Evolutionary conservation across 495 filamentous ascomycete species (phyloP), one percentile per base, ranked within the genome.

Genomic region (Trichoderma parareesei): DNA sequence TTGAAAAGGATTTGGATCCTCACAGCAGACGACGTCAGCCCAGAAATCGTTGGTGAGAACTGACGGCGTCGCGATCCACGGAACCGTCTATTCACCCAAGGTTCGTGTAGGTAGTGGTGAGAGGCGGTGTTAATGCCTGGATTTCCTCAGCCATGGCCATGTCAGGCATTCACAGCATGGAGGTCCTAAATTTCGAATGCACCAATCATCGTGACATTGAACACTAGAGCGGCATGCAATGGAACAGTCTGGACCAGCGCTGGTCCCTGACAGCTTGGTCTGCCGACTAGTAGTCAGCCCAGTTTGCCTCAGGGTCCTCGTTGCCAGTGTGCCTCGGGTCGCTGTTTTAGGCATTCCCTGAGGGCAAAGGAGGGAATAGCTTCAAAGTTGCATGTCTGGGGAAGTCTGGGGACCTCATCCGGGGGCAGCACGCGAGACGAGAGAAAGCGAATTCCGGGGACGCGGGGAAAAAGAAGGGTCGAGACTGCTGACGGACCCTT

Each of bases 391-490:
- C 7, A 8, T 37, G 53, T 37, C 53, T 57, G 53, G 53, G 33
- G 53, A 57, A 57, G 37, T 37, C 53, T 57, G 53, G 53, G 53
- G 53, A 11, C 11, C 37, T 37, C 27, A 2, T 37, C 11, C 53
- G 35, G 53, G 53, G 33, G 53, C 27, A 57, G 53, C 53, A 57
- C 53, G 53, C 53, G 53, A 57, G 53, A 57, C 37, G 27, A 57
- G 49, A 27, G 18, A 37, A 57, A 27, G 20, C 18, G 18, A 57
- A 37, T 18, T 41, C 11, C 11, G 18, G n/a, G 46, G 46, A 49
- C 46, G 46, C 46, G 46, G 46, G 46, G 46, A 27, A 7, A 49
- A 49, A 18, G 46, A 49, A 18, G 46, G 20, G 14, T 49, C n/a
- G 46, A 20, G n/a, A 49, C 46, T 49, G 46, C 7, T 18, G n/a